Base-by-base conservation (phyloP, 495 filamentous ascomycete species). In the Venustampulla echinocandica region DNA sequence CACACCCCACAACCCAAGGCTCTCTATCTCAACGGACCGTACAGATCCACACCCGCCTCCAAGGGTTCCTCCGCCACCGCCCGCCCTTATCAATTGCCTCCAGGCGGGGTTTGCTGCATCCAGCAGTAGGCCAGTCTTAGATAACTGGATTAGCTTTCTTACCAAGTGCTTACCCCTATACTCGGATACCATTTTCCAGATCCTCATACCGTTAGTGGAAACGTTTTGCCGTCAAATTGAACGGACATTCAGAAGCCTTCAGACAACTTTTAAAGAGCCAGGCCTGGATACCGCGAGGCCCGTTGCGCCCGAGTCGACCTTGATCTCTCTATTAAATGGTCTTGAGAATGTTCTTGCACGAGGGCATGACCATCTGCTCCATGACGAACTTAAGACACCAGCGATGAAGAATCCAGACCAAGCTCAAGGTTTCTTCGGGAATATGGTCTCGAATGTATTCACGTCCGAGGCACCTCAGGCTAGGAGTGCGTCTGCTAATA, bases 381-480 rank as follows among this genome's bases (percentile, higher is more conserved):
- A 71, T 30, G 85, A 93, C 51, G 87, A 95, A 63, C 69, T 78
- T 33, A 85, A 81, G 49, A 65, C 65, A 27, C 71, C 79, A 42
- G 65, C 71, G 27, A 65, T 75, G 28, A 95, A 90, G 64, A 85
- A 76, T 46, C 85, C 87, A 28, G 87, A 95, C 53, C 85, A 89
- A 57, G 71, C 81, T 11, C 86, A 92, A 57, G 85, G 90, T 35
- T 95, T 97, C 63, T 95, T 98, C 57, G 89, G 90, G 14, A 95
- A 89, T 54, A 94, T 97, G 85, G 88, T 95, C 1, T 92, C 89
- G 1, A 89, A 89, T 0, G 86, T 95, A 0, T 95, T 95, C 61
- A 72, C 82, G 7, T 76, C 84, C 0, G 90, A 97, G 44, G 71
- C 80, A 5, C 81, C 73, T 2, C 88, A 88, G 43, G 69, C 75